A percentile compares a stretch with the other conserved stretches of the same genome.
Conservation (phyloP, 108 stramenopile species). For the Cyclostephanos tholiformis region DNA sequence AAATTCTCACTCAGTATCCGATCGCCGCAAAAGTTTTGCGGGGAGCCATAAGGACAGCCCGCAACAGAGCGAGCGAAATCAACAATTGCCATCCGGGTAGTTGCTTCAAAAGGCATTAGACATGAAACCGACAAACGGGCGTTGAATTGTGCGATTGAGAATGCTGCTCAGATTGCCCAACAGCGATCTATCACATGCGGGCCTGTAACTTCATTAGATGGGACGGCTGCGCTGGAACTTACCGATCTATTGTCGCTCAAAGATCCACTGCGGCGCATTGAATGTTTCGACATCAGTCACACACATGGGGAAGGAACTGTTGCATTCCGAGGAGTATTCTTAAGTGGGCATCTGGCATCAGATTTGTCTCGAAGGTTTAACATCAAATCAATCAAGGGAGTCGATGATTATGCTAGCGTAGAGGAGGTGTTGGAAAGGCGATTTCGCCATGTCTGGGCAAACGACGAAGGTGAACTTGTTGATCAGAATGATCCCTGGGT, state of each 20-base stretch:
- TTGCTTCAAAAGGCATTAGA: constrained; percentile 41
- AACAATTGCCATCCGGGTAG: constrained; percentile 28
- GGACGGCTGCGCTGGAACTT: constrained; percentile 49
- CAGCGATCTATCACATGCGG: constrained; percentile 21
- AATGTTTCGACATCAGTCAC: constrained; percentile 83
- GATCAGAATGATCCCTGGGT: constrained; percentile 55
- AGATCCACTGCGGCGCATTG: constrained; percentile 54
- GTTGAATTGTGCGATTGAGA: constrained; percentile 56
- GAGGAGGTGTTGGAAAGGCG: constrained; percentile 70
- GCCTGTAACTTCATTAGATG: constrained; percentile 42
- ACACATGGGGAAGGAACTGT: constrained; percentile 66
- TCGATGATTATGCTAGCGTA: constrained; percentile 70
- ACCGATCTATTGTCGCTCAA: constrained; percentile 47
- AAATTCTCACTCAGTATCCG: constrained; percentile 54
- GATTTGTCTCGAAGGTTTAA: constrained; percentile 67
- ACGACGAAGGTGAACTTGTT: constrained; percentile 20
- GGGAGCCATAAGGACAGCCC: constrained; percentile 27
- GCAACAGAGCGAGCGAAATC: constrained; percentile 25
- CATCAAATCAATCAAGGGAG: constrained; percentile 55
- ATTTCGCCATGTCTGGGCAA: constrained; percentile 48
- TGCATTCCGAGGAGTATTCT: constrained; percentile 70
- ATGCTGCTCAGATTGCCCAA: constrained; percentile 44
- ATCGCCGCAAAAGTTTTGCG: constrained; percentile 32
- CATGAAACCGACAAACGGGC: constrained; percentile 48
- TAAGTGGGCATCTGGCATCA: constrained; percentile 59